Evolutionary conservation across 345 rosid species (phyloP).

Genomic region (Gossypium arboreum): DNA sequence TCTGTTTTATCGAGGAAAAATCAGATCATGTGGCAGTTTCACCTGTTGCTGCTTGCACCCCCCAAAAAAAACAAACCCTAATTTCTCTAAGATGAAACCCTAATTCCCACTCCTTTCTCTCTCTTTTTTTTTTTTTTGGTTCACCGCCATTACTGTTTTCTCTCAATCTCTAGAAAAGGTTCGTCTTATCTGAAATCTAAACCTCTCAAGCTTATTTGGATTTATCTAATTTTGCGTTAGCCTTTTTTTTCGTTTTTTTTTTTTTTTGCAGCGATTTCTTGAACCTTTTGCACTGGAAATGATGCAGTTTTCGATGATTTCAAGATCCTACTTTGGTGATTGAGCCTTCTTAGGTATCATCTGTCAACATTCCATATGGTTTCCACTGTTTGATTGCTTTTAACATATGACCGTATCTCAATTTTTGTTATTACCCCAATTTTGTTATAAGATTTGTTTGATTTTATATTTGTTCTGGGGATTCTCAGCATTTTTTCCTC

Average conservation of each 20-base stretch:
- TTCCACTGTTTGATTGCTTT: background rate
- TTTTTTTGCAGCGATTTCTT: background rate
- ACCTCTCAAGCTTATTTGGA: constrained; percentile 17
- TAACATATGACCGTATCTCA: background rate
- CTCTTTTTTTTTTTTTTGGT: background rate
- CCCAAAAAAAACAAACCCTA: background rate
- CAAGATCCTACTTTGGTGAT: constrained; percentile 34
- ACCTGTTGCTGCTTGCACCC: constrained; percentile 67
- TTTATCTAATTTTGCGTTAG: background rate
- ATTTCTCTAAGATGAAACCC: background rate
- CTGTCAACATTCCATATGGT: constrained; percentile 4
- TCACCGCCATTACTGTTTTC: background rate
- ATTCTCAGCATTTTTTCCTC: background rate
- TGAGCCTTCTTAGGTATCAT: constrained; percentile 27
- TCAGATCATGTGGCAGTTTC: constrained; percentile 95
- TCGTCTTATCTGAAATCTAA: background rate
- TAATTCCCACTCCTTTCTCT: background rate
- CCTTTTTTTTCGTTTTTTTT: background rate
- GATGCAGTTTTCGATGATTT: constrained; percentile 33
- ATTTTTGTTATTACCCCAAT: background rate
- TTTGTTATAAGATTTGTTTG: background rate
- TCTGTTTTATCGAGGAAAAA: constrained; percentile 30
- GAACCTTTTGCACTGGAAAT: constrained; percentile 8
- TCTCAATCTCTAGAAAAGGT: constrained; percentile 19
- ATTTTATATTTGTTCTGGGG: background rate